A percentile compares a stretch with the other conserved stretches of the same genome.
Conservation (phyloP, 768 basidiomycete species). For the Calocybe indica region DNA sequence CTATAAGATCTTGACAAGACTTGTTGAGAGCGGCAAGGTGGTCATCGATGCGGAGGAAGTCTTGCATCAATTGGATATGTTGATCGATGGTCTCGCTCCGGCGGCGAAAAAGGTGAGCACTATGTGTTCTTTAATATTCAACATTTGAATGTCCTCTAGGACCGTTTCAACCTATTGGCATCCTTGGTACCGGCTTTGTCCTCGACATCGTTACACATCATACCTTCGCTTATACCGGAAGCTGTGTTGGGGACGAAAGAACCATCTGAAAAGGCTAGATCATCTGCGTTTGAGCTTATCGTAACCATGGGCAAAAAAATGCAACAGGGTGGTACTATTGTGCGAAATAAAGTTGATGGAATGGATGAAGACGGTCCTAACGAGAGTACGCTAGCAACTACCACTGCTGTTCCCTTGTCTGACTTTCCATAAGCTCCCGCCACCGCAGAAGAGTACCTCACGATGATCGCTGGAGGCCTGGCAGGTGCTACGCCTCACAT, state of each 20-base stretch:
- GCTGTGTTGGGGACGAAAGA: conserved; percentile 95
- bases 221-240: conserved; percentile 89
- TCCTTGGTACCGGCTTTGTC: conserved; percentile 66
- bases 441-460: conserved; percentile 87
- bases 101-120: conserved; percentile 78
- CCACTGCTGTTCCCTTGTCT: conserved; percentile 4
- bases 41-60: conserved; percentile 48
- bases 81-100: conserved; percentile 58
- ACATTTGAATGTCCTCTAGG: conserved; percentile 34
- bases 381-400: conserved; percentile 38
- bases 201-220: conserved; percentile 67
- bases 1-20: conserved; percentile 79
- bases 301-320: conserved; percentile 93
- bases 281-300: conserved; percentile 85
- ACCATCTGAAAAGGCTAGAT: conserved; percentile 87
- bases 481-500: conserved; percentile 94
- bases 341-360: conserved; percentile 68
- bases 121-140: background rate
- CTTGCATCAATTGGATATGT: conserved; percentile 59
- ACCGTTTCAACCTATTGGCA: conserved; percentile 75
- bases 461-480: conserved; percentile 93
- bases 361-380: conserved; percentile 68
- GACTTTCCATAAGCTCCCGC: conserved; percentile 43
- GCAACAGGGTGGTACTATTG: conserved; percentile 79
- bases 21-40: conserved; percentile 62